phyloP scores from a whole-genome alignment of 192 early-diverging fungal species.

The Haplosporangium gracile region DNA sequence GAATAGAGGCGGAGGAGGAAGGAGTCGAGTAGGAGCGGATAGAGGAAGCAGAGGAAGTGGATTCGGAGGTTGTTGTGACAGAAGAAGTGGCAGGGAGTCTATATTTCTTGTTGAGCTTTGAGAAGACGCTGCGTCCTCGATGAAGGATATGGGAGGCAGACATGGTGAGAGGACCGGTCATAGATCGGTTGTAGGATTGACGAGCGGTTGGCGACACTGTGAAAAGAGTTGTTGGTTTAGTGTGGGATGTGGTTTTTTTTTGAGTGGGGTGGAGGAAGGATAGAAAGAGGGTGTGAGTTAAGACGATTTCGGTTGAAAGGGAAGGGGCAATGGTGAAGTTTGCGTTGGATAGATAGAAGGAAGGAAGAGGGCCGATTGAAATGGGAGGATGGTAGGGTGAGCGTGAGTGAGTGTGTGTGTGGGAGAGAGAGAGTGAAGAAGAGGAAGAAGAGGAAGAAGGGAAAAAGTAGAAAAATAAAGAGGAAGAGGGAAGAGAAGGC shows the following conservation, averaged over 20 bases:
- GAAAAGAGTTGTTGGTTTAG: neutral
- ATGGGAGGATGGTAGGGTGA: neutral
- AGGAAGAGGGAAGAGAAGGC: neutral
- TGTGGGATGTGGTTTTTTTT: conserved; percentile 3
- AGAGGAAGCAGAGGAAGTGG: conserved; percentile 27
- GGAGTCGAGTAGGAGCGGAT: conserved; percentile 39
- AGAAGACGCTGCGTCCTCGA: conserved; percentile 53
- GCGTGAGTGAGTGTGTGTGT: neutral
- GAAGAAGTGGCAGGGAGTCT: conserved; percentile 37
- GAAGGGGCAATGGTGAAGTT: no score
- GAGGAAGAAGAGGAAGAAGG: conserved; percentile 9
- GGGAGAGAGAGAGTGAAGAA: neutral
- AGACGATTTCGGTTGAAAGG: neutral
- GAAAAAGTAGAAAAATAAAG: conserved; percentile 5
- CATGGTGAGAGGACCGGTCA: conserved; percentile 14
- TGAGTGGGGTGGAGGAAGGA: neutral
- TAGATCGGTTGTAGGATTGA: neutral
- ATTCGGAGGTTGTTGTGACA: conserved; percentile 17
- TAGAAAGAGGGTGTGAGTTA: neutral
- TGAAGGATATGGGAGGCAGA: conserved; percentile 56
- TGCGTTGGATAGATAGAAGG: neutral
- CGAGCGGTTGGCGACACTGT: neutral
- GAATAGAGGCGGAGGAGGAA: conserved; percentile 17
- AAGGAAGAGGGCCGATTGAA: conserved; percentile 4
- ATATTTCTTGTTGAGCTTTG: conserved; percentile 57